Evolutionary conservation across 257 asterid genomes (phyloP).

Genomic region (Oldenlandia corymbosa): DNA sequence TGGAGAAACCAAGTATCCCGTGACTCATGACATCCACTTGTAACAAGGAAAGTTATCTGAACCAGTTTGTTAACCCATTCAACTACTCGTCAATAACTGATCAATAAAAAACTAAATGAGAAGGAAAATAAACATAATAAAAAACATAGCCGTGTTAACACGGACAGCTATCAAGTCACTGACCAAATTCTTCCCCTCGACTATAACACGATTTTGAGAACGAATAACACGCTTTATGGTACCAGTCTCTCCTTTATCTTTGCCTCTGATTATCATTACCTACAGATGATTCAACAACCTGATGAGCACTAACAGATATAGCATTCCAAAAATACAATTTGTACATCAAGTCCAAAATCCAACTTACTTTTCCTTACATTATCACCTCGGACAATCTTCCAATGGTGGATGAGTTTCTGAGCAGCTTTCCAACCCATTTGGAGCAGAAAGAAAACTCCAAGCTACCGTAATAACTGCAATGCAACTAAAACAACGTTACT

Average conservation of each 20-base stretch:
- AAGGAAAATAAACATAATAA: neutral
- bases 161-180: conserved; percentile 10
- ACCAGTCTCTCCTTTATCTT: conserved; percentile 94
- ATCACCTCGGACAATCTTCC: conserved; percentile 93
- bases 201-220: conserved; percentile 84
- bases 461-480: neutral
- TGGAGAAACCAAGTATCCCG: neutral
- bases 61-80: neutral
- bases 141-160: neutral
- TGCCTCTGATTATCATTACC: conserved; percentile 93
- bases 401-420: conserved; percentile 78
- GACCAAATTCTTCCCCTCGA: conserved; percentile 94
- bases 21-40: too few relatives aligned
- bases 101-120: neutral
- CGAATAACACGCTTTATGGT: conserved; percentile 70
- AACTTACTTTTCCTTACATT: conserved; percentile 47
- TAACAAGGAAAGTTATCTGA: neutral
- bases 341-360: neutral
- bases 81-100: neutral
- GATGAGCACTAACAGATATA: neutral
- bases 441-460: neutral
- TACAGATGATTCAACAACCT: conserved; percentile 21
- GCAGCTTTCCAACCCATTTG: conserved; percentile 96
- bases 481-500: too few relatives aligned
- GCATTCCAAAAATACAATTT: neutral